A percentile compares a stretch with the other conserved stretches of the same genome.
These are phyloP conservation scores for Citrullus colocynthis DNA, from an alignment of 306 rosid genomes.

Conservation along the genomic window DNA sequence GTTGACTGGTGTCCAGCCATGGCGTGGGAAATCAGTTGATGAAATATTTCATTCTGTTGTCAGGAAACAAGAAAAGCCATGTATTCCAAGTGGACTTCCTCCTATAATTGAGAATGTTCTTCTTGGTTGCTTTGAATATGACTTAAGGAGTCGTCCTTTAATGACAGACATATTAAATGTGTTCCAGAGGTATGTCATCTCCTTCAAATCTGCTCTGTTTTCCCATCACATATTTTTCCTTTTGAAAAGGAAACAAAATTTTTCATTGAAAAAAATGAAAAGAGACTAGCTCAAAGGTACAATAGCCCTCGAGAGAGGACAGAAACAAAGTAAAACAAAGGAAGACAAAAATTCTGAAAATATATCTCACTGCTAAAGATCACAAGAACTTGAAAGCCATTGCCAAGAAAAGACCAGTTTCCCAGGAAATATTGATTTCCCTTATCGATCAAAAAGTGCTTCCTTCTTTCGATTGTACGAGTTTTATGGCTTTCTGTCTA, in stretches of 20 bases:
- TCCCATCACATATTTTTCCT: background rate
- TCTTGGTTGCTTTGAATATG: conserved; percentile 81
- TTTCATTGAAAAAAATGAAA: too few relatives aligned
- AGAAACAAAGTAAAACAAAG: too few relatives aligned
- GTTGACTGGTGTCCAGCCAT: conserved; percentile 79
- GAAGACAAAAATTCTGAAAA: too few relatives aligned
- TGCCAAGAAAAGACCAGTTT: too few relatives aligned
- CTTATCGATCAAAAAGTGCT: background rate
- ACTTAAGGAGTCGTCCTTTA: conserved; percentile 75
- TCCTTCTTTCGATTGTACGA: background rate
- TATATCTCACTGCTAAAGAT: too few relatives aligned
- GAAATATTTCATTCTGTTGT: conserved; percentile 48
- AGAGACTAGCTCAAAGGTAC: too few relatives aligned
- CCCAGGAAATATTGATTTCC: background rate
- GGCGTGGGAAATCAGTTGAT: conserved; percentile 60
- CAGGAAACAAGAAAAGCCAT: conserved; percentile 64
- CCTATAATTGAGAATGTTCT: conserved; percentile 57
- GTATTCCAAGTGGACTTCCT: conserved; percentile 77
- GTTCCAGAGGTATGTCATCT: conserved; percentile 49
- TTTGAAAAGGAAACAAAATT: too few relatives aligned
- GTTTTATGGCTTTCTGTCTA: background rate
- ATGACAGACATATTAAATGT: conserved; percentile 49
- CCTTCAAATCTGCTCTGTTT: background rate
- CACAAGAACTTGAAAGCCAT: too few relatives aligned
- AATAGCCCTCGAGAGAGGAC: too few relatives aligned